A percentile compares a stretch with the other conserved stretches of the same genome.
phyloP scores from a whole-genome alignment of 495 filamentous ascomycete species.

The Astrocystis sublimbata region DNA sequence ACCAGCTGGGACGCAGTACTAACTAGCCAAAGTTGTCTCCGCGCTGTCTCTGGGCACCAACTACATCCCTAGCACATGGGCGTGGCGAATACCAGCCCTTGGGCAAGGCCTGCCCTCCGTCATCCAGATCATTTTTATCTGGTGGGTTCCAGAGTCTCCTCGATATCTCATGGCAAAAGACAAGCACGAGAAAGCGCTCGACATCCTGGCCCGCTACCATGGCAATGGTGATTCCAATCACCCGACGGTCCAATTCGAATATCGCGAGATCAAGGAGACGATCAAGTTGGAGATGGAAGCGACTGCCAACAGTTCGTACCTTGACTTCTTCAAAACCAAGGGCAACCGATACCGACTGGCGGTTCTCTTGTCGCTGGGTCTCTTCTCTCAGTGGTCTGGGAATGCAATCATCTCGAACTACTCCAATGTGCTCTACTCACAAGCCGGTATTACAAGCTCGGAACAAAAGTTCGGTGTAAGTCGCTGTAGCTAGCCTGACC shows the following conservation, averaged over 20 bases:
- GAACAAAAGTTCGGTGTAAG: constrained; percentile 50
- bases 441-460: constrained; percentile 55
- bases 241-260: constrained; percentile 62
- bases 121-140: constrained; percentile 55
- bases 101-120: constrained; percentile 52
- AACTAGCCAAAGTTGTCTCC: constrained; percentile 39
- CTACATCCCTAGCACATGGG: constrained; percentile 47
- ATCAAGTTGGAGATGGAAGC: constrained; percentile 53
- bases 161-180: constrained; percentile 67
- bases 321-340: constrained; percentile 65
- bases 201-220: constrained; percentile 58
- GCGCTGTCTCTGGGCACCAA: constrained; percentile 56
- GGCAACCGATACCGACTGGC: constrained; percentile 67
- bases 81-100: constrained; percentile 56
- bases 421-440: constrained; percentile 56
- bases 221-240: constrained; percentile 57
- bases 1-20: background rate
- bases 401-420: constrained; percentile 70
- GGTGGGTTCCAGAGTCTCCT: constrained; percentile 63
- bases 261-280: constrained; percentile 60
- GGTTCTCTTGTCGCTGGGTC: constrained; percentile 59
- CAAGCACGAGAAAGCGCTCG: constrained; percentile 61
- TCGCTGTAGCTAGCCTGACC: constrained; percentile 12
- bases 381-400: constrained; percentile 70
- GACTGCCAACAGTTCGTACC: constrained; percentile 45